Evolutionary conservation across 768 basidiomycete genomes (phyloP).

Genomic region (Lentinula detonsa): DNA sequence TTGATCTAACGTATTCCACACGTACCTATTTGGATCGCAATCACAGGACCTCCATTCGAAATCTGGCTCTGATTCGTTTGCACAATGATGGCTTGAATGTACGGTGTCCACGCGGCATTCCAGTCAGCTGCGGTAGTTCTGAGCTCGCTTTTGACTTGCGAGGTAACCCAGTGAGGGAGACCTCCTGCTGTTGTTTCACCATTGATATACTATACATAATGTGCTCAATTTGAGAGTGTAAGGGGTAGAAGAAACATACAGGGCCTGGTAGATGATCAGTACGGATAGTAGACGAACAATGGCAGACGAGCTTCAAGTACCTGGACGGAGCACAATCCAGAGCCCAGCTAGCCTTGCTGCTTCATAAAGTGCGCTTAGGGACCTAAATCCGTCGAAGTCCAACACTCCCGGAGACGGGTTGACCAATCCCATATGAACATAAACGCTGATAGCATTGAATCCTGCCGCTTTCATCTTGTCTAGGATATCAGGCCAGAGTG

Average conservation of each 20-base stretch:
- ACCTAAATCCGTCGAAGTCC: conserved; percentile 47
- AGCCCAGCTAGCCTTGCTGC: conserved; percentile 49
- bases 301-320: conserved; percentile 19
- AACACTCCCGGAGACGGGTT: conserved; percentile 49
- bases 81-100: conserved; percentile 41
- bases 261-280: background rate
- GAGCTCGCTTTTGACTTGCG: conserved; percentile 39
- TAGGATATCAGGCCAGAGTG: conserved; percentile 55
- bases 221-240: background rate
- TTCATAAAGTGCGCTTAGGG: conserved; percentile 44
- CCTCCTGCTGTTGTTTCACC: conserved; percentile 56
- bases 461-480: conserved; percentile 58
- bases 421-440: conserved; percentile 52
- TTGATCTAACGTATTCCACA: background rate
- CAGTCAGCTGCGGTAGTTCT: conserved; percentile 51
- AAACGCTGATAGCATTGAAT: conserved; percentile 52
- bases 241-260: background rate
- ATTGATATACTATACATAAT: conserved; percentile 33
- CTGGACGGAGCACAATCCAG: conserved; percentile 55
- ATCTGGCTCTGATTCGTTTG: conserved; percentile 41
- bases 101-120: conserved; percentile 44
- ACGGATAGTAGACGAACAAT: background rate
- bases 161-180: conserved; percentile 53
- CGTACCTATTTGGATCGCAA: conserved; percentile 25
- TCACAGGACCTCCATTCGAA: conserved; percentile 46